Percentiles rank a stretch among this genome's conserved stretches.
Evolutionary conservation across 108 stramenopile genomes (phyloP).

Genomic region (Nitzschia sp.): DNA sequence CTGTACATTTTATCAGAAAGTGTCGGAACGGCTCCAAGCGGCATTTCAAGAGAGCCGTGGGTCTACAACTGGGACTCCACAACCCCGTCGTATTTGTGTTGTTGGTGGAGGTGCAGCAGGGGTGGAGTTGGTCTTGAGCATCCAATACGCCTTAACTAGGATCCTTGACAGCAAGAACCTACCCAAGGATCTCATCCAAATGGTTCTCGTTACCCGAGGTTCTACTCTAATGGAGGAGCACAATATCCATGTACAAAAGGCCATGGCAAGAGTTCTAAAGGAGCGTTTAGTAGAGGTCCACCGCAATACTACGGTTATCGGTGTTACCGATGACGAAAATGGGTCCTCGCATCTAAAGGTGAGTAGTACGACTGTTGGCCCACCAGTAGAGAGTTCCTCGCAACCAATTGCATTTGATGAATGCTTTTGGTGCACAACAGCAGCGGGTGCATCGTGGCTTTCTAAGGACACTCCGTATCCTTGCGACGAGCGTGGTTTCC

Average conservation of each 20-base stretch:
- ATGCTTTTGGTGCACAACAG: slow-evolving; percentile 56
- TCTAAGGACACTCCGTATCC: slow-evolving; percentile 39
- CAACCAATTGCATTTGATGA: slow-evolving; percentile 34
- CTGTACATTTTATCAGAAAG: slow-evolving; percentile 30
- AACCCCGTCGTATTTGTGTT: slow-evolving; percentile 10
- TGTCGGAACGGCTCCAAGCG: slow-evolving; percentile 6
- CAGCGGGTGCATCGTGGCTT: slow-evolving; percentile 51
- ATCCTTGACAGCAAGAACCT: not conserved
- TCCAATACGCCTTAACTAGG: slow-evolving; percentile 42
- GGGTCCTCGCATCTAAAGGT: not conserved
- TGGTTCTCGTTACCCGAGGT: slow-evolving; percentile 45
- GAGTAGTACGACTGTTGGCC: too few species aligned
- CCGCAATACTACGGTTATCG: slow-evolving; percentile 30
- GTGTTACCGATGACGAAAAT: slow-evolving; percentile 17
- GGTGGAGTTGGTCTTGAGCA: slow-evolving; percentile 52
- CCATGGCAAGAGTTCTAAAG: slow-evolving; percentile 49
- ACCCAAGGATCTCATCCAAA: not conserved
- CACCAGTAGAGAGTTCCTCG: slow-evolving; percentile 6
- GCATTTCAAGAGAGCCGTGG: not conserved
- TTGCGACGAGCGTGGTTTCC: slow-evolving; percentile 45
- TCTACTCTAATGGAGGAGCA: slow-evolving; percentile 40
- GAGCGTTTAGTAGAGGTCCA: slow-evolving; percentile 39
- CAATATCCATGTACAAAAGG: slow-evolving; percentile 39
- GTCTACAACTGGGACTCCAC: not conserved
- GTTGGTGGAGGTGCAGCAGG: slow-evolving; percentile 75